Evolutionary conservation across 805 yeast species (phyloP).

Genomic region (Wickerhamiella dianesei): DNA sequence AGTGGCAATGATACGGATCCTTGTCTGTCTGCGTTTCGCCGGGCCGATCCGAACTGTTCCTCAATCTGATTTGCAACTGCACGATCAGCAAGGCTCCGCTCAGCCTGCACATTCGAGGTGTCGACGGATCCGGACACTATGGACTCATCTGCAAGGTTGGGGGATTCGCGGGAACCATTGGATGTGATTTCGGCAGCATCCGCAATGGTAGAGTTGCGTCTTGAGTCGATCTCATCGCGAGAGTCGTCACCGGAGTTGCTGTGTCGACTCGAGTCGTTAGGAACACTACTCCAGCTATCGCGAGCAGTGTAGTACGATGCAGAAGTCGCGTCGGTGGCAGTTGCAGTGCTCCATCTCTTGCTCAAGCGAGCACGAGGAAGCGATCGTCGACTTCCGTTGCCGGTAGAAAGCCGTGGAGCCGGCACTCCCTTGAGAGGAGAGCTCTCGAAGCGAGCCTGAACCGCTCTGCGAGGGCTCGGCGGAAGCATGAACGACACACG

Average conservation of each 20-base stretch:
- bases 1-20: no score
- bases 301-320: neutral
- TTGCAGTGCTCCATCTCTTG: neutral
- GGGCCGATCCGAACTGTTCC: no score
- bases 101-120: neutral
- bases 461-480: neutral
- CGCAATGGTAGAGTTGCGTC: neutral
- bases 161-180: neutral
- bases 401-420: neutral
- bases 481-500: conserved; percentile 2
- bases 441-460: neutral
- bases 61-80: neutral
- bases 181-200: neutral
- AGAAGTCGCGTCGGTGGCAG: neutral
- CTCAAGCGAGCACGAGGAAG: neutral
- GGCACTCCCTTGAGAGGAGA: conserved; percentile 1
- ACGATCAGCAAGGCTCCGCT: neutral
- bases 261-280: neutral
- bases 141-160: neutral
- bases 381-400: neutral
- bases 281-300: neutral
- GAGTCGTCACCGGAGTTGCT: neutral
- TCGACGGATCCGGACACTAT: neutral
- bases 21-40: no score
- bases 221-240: neutral